These are phyloP conservation scores for Fusarium avenaceum DNA, from an alignment of 2,329 filamentous ascomycete genomes.

Conservation along the genomic window DNA sequence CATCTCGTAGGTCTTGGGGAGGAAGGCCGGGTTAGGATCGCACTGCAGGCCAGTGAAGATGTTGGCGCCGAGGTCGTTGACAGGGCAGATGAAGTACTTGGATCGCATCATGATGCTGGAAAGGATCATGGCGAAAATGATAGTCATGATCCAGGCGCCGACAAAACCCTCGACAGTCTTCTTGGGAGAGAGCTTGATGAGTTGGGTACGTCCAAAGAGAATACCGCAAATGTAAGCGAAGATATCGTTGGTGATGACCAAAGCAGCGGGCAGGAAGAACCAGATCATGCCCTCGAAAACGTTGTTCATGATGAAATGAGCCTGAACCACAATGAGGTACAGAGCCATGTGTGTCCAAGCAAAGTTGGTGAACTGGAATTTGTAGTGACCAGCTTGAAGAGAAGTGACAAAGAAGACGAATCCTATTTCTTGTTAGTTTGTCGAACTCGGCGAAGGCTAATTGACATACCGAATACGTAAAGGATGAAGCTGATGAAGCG, in stretches of 20 bases:
- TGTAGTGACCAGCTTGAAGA: conserved; percentile 94
- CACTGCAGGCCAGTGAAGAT: conserved; percentile 92
- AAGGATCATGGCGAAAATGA: conserved; percentile 84
- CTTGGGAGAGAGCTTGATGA: conserved; percentile 98
- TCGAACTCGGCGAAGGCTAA: not conserved
- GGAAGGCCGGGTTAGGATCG: conserved; percentile 91
- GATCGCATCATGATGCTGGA: conserved; percentile 89
- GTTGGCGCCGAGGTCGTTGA: conserved; percentile 95
- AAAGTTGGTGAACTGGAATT: conserved; percentile 99
- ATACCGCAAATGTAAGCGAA: conserved; percentile 98
- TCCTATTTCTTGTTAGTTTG: conserved; percentile 64
- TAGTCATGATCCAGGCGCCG: conserved; percentile 95
- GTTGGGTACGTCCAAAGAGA: conserved; percentile 93
- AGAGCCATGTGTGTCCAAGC: conserved; percentile 99
- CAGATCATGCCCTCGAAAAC: conserved; percentile 99
- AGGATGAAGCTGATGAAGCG: conserved; percentile 99
- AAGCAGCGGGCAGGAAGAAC: conserved; percentile 95
- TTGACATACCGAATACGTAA: conserved; percentile 87
- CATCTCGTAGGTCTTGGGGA: conserved; percentile 79
- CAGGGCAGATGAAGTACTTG: conserved; percentile 98
- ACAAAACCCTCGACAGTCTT: conserved; percentile 99
- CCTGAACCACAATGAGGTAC: conserved; percentile 96
- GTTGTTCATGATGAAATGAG: conserved; percentile 99
- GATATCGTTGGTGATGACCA: conserved; percentile 99
- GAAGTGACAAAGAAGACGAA: conserved; percentile 99